Percentiles rank a stretch among this genome's conserved stretches.
phyloP scores from a whole-genome alignment of 768 basidiomycete species.

The Termitomyces sp. region DNA sequence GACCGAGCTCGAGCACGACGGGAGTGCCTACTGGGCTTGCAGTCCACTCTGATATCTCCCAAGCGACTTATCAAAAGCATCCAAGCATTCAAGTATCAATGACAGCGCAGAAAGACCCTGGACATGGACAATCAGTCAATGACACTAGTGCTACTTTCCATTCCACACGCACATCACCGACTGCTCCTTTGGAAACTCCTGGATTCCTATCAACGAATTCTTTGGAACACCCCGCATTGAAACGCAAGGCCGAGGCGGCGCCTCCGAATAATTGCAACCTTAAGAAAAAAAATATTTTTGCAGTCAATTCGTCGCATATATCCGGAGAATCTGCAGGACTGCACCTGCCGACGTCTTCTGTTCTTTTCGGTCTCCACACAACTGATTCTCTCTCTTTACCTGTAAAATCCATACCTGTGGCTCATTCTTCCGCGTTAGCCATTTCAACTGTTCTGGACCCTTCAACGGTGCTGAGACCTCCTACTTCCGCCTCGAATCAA shows the following conservation, averaged over 20 bases:
- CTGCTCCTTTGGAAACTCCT: neutral
- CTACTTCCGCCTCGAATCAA: neutral
- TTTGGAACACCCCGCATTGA: neutral
- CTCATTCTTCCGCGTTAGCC: neutral
- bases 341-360: neutral
- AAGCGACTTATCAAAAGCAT: neutral
- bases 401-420: neutral
- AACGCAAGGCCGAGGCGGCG: neutral
- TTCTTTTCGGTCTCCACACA: neutral
- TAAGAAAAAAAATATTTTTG: neutral
- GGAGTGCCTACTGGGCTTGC: neutral
- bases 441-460: neutral
- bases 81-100: neutral
- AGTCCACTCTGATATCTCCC: neutral
- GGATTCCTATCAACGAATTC: neutral
- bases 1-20: neutral
- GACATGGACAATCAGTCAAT: neutral
- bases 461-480: neutral
- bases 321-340: neutral
- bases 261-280: neutral
- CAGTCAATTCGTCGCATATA: neutral
- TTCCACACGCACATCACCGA: no score
- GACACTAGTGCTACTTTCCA: neutral
- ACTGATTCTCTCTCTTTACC: neutral
- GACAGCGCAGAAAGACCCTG: neutral